A percentile compares a stretch with the other conserved stretches of the same genome.
These are phyloP conservation scores for Arthrobotrys pseudoclavata DNA, from an alignment of 2,329 filamentous ascomycete species.

Conservation along the genomic window DNA sequence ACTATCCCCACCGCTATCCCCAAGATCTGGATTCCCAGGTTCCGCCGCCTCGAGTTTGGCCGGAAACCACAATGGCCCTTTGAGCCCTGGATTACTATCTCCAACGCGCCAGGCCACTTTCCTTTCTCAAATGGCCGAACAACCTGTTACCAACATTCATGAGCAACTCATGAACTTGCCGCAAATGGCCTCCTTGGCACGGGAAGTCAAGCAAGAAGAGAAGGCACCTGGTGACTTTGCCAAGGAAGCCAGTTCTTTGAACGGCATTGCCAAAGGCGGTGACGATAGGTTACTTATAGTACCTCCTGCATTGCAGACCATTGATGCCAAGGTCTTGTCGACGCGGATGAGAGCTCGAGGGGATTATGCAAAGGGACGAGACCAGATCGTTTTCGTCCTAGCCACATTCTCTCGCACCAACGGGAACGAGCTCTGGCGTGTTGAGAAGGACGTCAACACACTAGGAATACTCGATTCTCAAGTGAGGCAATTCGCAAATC, in stretches of 20 bases:
- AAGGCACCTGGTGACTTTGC: slow-evolving; percentile 59
- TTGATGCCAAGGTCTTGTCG: slow-evolving; percentile 88
- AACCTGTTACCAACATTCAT: slow-evolving; percentile 55
- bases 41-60: slow-evolving; percentile 46
- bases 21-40: slow-evolving; percentile 60
- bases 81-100: slow-evolving; percentile 54
- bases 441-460: slow-evolving; percentile 90
- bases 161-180: slow-evolving; percentile 59
- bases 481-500: slow-evolving; percentile 75
- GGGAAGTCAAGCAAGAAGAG: slow-evolving; percentile 57
- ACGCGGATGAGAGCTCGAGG: slow-evolving; percentile 76
- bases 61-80: slow-evolving; percentile 35
- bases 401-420: slow-evolving; percentile 84
- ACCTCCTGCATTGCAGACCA: slow-evolving; percentile 78
- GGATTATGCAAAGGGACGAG: slow-evolving; percentile 53
- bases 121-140: slow-evolving; percentile 46
- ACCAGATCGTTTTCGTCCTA: slow-evolving; percentile 78
- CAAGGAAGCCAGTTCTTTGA: slow-evolving; percentile 54
- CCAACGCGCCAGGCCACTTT: slow-evolving; percentile 42
- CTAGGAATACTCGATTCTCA: slow-evolving; percentile 85
- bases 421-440: slow-evolving; percentile 85
- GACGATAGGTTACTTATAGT: slow-evolving; percentile 59
- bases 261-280: slow-evolving; percentile 58
- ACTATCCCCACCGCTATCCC: slow-evolving; percentile 61
- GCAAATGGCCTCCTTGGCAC: slow-evolving; percentile 56